Base-by-base conservation (phyloP, 768 basidiomycete genomes). In the Psilocybe cyanescens region DNA sequence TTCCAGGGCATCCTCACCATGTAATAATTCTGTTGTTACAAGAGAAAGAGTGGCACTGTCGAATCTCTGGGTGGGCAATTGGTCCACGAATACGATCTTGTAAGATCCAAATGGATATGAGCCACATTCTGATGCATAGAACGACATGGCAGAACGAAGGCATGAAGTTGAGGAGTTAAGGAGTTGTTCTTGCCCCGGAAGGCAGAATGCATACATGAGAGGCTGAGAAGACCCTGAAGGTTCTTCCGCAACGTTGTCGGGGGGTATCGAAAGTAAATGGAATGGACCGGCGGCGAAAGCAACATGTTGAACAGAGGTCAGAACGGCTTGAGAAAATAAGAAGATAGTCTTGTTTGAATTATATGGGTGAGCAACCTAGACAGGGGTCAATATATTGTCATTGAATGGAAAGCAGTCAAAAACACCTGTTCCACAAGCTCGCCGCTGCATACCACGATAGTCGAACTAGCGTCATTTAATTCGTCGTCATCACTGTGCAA, bases 281-380 rank as follows among this genome's bases (percentile, higher is more conserved):
- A 99, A 99, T 3, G 97, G 96, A 1, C 97, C 97, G 8, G 94
- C 95, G 52, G 96, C 95, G 71, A 97, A 99, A 2, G 92, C 89
- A 61, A 99, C 88, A 70, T 99, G 97, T 72, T 99, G 97, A n/a
- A 90, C 93, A 19, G 95, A 95, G 0, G 95, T 96, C 24, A 91
- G 83, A 11, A 88, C 86, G 24, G 90, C 80, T 72, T 97, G 95
- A 5, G 90, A 86, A 73, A 95, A 99, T 49, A 96, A 81, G 75
- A 96, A 99, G 59, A 99, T 97, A 51, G 91, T 92, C 78, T 97
- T 97, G 78, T 89, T 90, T 11, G 94, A 92, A 70, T 92, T 94
- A 72, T 92, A 88, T 1, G 97, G 97, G 76, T 99, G 97, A 9
- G 92, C 88, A 61, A 98, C 88, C 93, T 97, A 62, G 29, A 47